phyloP scores from a whole-genome alignment of 495 filamentous ascomycete species.

The Penicillium herquei region DNA sequence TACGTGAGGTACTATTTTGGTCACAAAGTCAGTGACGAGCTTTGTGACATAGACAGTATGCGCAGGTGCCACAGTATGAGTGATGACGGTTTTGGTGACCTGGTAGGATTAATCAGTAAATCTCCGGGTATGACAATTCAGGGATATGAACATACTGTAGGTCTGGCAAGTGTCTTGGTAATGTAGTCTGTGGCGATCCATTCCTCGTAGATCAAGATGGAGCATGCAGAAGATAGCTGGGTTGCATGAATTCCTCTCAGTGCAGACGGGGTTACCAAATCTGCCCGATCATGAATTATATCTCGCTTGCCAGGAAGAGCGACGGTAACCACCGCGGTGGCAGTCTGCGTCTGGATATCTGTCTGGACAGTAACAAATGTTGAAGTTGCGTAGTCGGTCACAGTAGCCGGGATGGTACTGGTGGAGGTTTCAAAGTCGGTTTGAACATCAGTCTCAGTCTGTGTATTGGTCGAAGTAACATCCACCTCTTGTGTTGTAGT shows the following conservation, averaged over 20 bases:
- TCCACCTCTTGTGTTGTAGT: slow-evolving; percentile 1
- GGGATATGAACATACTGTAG: slow-evolving; percentile 1
- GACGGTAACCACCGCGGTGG: not conserved
- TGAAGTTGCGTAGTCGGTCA: not conserved
- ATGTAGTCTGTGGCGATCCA: slow-evolving; percentile 5
- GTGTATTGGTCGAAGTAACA: not conserved
- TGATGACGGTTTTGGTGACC: not conserved
- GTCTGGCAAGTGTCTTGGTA: slow-evolving; percentile 1
- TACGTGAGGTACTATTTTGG: not conserved
- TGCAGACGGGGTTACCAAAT: not conserved
- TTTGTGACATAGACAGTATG: not conserved
- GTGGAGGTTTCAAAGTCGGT: slow-evolving; percentile 2
- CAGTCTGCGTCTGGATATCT: not conserved
- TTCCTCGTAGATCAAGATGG: slow-evolving; percentile 3
- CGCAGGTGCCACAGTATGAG: slow-evolving; percentile 1
- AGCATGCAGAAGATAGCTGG: slow-evolving; percentile 1
- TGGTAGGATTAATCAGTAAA: not conserved
- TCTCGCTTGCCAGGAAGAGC: not conserved
- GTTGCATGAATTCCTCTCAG: not conserved
- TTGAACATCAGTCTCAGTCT: not conserved
- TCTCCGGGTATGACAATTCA: not conserved
- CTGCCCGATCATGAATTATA: not conserved
- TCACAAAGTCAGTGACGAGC: not conserved
- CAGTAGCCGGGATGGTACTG: not conserved
- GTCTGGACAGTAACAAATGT: slow-evolving; percentile 1